A percentile compares a stretch with the other conserved stretches of the same genome.
These are phyloP conservation scores for Ceratocystis harringtonii DNA, from an alignment of 2,329 filamentous ascomycete species.

Conservation along the genomic window DNA sequence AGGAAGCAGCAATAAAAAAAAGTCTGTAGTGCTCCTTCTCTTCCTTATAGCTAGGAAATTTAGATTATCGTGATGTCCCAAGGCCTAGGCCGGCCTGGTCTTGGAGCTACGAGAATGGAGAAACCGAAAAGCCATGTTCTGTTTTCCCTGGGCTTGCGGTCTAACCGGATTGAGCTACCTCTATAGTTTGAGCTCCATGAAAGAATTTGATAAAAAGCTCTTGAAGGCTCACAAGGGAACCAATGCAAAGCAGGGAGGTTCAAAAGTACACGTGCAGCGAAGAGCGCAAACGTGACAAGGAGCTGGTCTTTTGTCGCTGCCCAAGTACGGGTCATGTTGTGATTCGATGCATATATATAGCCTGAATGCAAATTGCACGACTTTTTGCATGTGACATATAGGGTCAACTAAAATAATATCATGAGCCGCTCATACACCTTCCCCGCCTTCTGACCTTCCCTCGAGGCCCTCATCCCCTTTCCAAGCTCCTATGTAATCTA, in stretches of 20 bases:
- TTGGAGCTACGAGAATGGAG: not conserved
- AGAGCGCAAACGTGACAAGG: not conserved
- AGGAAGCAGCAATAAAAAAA: not conserved
- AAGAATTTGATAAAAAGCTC: not conserved
- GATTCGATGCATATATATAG: not conserved
- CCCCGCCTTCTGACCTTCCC: not conserved
- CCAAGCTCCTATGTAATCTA: not conserved
- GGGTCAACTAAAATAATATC: not conserved
- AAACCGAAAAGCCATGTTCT: not conserved
- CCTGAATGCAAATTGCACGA: not conserved
- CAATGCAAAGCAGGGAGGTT: not conserved
- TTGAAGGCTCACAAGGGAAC: not conserved
- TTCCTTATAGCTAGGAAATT: not conserved
- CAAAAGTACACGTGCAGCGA: not conserved
- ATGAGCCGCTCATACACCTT: not conserved
- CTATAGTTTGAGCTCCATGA: too few species aligned
- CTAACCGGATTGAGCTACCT: not conserved
- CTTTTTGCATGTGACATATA: not conserved
- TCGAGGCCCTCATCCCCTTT: not conserved
- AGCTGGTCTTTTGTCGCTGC: not conserved
- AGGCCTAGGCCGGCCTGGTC: not conserved
- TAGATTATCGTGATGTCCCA: not conserved
- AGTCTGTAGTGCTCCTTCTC: not conserved
- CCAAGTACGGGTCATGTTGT: not conserved
- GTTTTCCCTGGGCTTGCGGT: not conserved